Base-by-base conservation (phyloP, 495 filamentous ascomycete species). In the Talaromyces liani region DNA sequence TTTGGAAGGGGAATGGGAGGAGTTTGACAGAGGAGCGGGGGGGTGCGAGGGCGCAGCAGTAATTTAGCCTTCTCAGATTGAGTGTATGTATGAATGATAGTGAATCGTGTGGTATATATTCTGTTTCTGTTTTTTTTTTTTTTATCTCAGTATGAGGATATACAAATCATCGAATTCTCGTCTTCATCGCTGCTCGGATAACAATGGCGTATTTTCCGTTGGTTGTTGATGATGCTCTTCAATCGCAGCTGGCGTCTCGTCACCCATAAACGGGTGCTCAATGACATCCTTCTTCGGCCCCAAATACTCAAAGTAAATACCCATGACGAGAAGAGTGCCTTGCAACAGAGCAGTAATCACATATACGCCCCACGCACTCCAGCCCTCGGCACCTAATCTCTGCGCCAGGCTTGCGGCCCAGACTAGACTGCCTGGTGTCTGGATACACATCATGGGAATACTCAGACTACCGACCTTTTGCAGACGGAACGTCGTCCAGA, bases 381-480 rank as follows among this genome's bases (percentile, higher is more conserved):
- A 98, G 12, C 91, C 93, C 22, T 84, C 85, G 73, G 76, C 77
- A 6, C 94, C 94, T 41, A 96, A 80, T 54, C 94, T 84, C 10
- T 84, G 87, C 18, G 88, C 90, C 34, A 98, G 73, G 75, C 93
- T 98, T 18, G 79, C 87, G 2, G 93, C 91, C 80, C 93, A 98
- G 22, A 98, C 77, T 68, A 95, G 87, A 65, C 88, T 89, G 6
- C 94, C 94, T 0, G 94, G 94, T 0, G 93, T 97, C 73, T 98
- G 94, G 51, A 98, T 96, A 71, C 88, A 89, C 94, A 98, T 98
- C 91, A 97, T 98, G 1, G 92, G 89, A 63, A 98, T 93, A 69
- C 91, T 96, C 63, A 98, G 73, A 70, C 91, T 95, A 39, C 91
- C 91, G 1, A 95, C 89, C 65, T 89, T 87, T 70, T 91, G 88